Percentiles rank a stretch among this genome's conserved stretches.
phyloP scores from a whole-genome alignment of 1,284 basidiomycete species.

The Rhodotorula sp. region DNA sequence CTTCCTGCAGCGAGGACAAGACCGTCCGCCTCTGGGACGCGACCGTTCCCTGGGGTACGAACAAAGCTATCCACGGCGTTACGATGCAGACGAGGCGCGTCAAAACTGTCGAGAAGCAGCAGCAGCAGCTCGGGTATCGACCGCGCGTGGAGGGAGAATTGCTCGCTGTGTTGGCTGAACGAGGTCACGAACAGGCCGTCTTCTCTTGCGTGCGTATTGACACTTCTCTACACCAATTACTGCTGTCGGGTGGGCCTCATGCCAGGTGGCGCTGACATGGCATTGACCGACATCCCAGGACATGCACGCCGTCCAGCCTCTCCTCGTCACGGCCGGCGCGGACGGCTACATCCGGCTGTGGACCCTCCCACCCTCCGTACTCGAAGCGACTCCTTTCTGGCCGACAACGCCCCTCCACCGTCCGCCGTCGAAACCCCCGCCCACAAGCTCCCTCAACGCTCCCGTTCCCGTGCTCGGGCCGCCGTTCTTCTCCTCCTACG shows the following conservation, averaged over 20 bases:
- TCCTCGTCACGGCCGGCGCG: constrained; percentile 19
- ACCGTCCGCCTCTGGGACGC: constrained; percentile 46
- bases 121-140: neutral
- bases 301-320: constrained; percentile 10
- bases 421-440: neutral
- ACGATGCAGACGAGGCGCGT: neutral
- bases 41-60: constrained; percentile 10
- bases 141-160: constrained; percentile 20
- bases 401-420: neutral
- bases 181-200: constrained; percentile 9
- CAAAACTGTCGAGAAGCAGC: neutral
- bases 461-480: neutral
- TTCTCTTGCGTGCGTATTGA: constrained; percentile 10
- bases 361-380: neutral
- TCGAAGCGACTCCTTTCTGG: constrained; percentile 10
- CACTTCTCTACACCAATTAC: too few relatives aligned
- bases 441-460: too few relatives aligned
- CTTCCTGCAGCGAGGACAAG: constrained; percentile 45
- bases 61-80: neutral
- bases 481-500: constrained; percentile 22
- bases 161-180: constrained; percentile 2
- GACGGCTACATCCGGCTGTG: constrained; percentile 28
- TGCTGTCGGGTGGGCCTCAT: too few relatives aligned
- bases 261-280: too few relatives aligned
- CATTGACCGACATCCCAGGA: neutral